Evolutionary conservation across 2,329 filamentous ascomycete species (phyloP).

Genomic region (Claviceps paspali): DNA sequence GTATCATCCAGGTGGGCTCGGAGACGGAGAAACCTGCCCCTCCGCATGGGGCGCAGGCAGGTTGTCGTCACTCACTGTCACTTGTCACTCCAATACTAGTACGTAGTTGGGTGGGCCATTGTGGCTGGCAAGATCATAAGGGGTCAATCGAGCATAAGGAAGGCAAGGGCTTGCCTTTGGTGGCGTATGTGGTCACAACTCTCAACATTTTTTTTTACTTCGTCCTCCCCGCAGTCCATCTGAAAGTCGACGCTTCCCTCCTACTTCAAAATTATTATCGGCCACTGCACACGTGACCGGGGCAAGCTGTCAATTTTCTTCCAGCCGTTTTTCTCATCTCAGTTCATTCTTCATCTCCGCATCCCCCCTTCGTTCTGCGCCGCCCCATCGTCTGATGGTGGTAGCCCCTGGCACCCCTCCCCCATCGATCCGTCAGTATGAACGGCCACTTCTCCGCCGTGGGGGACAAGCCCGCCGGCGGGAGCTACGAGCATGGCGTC

Average conservation of each 20-base stretch:
- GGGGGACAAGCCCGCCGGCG: conserved; percentile 46
- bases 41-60: too few relatives aligned
- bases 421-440: conserved; percentile 28
- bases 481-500: conserved; percentile 79
- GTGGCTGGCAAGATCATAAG: too few relatives aligned
- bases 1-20: too few relatives aligned
- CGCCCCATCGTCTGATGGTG: conserved; percentile 1
- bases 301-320: not conserved
- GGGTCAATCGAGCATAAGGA: too few relatives aligned
- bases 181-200: not conserved
- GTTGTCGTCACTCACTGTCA: too few relatives aligned
- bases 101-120: too few relatives aligned
- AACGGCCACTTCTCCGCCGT: conserved; percentile 71
- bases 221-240: conserved; percentile 1
- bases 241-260: too few relatives aligned
- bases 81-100: too few relatives aligned
- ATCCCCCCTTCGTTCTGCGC: not conserved
- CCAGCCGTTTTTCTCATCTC: not conserved
- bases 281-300: too few relatives aligned
- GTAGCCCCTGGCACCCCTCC: not conserved
- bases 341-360: too few relatives aligned
- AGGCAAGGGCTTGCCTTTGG: not conserved
- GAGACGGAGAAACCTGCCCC: too few relatives aligned
- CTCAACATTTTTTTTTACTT: not conserved
- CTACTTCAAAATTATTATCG: too few relatives aligned